These are phyloP conservation scores for Medicago arabica DNA, from an alignment of 306 rosid genomes.

Conservation along the genomic window DNA sequence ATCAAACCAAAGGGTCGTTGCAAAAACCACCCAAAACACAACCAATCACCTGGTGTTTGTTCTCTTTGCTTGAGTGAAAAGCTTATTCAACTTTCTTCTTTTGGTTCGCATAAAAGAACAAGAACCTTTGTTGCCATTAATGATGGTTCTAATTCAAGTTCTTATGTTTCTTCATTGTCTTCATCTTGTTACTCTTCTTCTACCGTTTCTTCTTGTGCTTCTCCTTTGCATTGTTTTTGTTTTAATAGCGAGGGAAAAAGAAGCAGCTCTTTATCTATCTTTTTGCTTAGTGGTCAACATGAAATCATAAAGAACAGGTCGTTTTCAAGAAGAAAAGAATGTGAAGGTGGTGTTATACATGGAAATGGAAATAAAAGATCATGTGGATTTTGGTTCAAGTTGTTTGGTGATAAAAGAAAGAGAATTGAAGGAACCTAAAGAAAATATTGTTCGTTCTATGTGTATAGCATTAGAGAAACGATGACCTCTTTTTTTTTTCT, in stretches of 20 bases:
- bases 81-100: constrained; percentile 46
- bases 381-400: constrained; percentile 58
- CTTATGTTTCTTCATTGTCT: constrained; percentile 48
- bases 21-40: constrained; percentile 85
- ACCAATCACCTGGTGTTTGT: constrained; percentile 87
- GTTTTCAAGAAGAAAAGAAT: constrained; percentile 20
- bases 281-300: constrained; percentile 34
- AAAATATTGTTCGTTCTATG: constrained; percentile 36
- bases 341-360: constrained; percentile 3
- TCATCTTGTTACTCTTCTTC: constrained; percentile 50
- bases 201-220: constrained; percentile 53
- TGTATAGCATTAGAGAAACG: too few relatives aligned
- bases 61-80: constrained; percentile 70
- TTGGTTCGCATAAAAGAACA: constrained; percentile 13
- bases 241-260: constrained; percentile 31
- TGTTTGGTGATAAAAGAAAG: constrained; percentile 54
- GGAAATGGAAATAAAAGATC: constrained; percentile 36
- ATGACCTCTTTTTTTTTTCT: too few relatives aligned
- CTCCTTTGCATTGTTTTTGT: constrained; percentile 51
- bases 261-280: constrained; percentile 33
- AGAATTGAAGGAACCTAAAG: constrained; percentile 19
- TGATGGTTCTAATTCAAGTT: constrained; percentile 13
- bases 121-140: neutral
- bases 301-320: constrained; percentile 60
- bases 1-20: constrained; percentile 48